These are phyloP conservation scores for Athelia psychrophila DNA, from an alignment of 1,284 basidiomycete species.

Conservation along the genomic window DNA sequence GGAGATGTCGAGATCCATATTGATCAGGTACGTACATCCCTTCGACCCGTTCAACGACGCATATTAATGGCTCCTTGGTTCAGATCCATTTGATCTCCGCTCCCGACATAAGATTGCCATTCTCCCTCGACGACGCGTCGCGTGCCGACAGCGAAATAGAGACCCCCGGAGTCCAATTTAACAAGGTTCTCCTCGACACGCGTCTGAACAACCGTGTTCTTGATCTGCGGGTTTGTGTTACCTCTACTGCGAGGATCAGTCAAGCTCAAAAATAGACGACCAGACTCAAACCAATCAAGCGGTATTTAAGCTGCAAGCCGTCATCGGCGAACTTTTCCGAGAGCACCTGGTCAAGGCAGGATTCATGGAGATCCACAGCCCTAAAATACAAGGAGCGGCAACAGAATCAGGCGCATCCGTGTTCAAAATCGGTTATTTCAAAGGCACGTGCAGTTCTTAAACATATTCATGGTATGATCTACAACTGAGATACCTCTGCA, in stretches of 20 bases:
- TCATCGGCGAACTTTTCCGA: conserved; percentile 87
- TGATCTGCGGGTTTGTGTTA: conserved; percentile 79
- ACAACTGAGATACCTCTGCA: conserved; percentile 21
- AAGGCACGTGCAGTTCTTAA: conserved; percentile 51
- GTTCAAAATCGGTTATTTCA: conserved; percentile 98
- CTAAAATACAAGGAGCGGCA: conserved; percentile 96
- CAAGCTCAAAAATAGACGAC: conserved; percentile 9
- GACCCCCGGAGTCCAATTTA: conserved; percentile 63
- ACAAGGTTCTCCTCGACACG: conserved; percentile 84
- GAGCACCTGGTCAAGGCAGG: conserved; percentile 75
- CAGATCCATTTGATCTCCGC: conserved; percentile 81
- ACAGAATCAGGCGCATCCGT: conserved; percentile 97
- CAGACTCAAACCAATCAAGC: conserved; percentile 96
- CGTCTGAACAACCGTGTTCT: conserved; percentile 95
- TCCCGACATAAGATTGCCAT: conserved; percentile 82
- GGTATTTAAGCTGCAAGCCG: conserved; percentile 91
- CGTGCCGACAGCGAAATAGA: conserved; percentile 80
- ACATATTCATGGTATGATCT: conserved; percentile 1
- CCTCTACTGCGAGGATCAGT: conserved; percentile 3
- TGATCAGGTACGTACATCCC: conserved; percentile 53
- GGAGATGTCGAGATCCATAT: conserved; percentile 90
- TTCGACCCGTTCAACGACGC: not conserved
- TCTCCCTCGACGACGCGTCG: conserved; percentile 92
- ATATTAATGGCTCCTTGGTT: not conserved
- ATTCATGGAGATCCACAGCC: conserved; percentile 96